These are phyloP conservation scores for Dendrobium officinale DNA, from an alignment of 106 monocot genomes.

Conservation along the genomic window DNA sequence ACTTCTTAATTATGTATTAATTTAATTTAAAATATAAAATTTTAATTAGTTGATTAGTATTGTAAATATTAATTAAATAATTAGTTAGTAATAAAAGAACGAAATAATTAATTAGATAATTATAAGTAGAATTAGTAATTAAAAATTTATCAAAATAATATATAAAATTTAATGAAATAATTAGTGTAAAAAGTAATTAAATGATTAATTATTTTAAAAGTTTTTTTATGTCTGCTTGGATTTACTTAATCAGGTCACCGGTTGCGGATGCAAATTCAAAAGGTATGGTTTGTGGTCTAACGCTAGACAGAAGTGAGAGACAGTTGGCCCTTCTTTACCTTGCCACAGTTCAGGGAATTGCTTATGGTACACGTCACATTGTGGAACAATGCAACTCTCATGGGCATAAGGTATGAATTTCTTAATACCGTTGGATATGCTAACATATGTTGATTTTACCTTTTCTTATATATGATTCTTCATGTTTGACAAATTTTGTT, in stretches of 20 bases:
- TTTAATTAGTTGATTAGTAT: too few relatives aligned
- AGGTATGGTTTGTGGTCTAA: constrained; percentile 81
- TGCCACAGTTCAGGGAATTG: constrained; percentile 86
- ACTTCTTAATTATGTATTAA: too few relatives aligned
- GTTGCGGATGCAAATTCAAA: constrained; percentile 87
- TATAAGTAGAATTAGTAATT: too few relatives aligned
- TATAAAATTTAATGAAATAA: too few relatives aligned
- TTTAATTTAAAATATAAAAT: too few relatives aligned
- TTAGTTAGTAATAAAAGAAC: too few relatives aligned
- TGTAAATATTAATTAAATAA: too few relatives aligned
- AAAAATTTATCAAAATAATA: too few relatives aligned
- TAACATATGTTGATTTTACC: neutral
- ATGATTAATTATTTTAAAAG: too few relatives aligned
- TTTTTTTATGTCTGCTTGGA: neutral
- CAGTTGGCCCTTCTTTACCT: constrained; percentile 83
- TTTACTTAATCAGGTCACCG: constrained; percentile 58
- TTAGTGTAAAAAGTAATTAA: too few relatives aligned
- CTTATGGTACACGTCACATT: constrained; percentile 95
- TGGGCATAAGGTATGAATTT: constrained; percentile 77
- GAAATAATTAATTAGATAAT: too few relatives aligned
- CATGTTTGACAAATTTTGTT: neutral
- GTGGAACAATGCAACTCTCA: constrained; percentile 92
- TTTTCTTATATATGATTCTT: neutral
- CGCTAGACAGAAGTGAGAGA: constrained; percentile 79
- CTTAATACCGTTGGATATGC: neutral